Conservation (phyloP, 78 protist species). For the Dictyostelium firmibasis region DNA sequence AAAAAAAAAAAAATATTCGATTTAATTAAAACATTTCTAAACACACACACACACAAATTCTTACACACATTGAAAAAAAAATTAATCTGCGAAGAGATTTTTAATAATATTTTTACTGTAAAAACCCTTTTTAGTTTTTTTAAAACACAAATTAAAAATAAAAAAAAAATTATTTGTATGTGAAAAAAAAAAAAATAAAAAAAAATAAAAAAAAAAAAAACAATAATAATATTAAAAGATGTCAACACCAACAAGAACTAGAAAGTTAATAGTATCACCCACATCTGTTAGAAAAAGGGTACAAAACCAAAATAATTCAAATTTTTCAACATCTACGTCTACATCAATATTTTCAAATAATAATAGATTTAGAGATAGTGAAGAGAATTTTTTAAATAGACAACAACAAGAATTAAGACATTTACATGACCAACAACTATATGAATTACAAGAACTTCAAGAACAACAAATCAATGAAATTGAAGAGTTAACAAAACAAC, state of each 20-base stretch:
- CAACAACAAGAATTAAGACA: background rate
- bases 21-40: background rate
- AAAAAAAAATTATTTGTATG: background rate
- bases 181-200: too few species aligned
- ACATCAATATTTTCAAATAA: background rate
- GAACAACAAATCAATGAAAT: conserved; percentile 13
- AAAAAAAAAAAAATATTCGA: background rate
- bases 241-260: conserved; percentile 16
- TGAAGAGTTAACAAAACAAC: background rate
- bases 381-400: background rate
- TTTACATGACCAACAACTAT: background rate
- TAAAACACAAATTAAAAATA: background rate
- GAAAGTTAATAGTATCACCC: background rate
- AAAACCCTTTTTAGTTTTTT: background rate
- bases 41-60: background rate
- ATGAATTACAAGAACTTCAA: background rate
- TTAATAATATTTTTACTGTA: background rate
- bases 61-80: background rate
- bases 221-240: too few species aligned
- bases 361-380: background rate
- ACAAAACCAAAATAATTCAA: background rate
- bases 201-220: background rate
- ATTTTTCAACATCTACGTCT: background rate
- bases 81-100: background rate
- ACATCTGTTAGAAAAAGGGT: background rate